Evolutionary conservation across 176 grass and related monocot species (phyloP).

Genomic region (Rhipidocladum racemiflorum): DNA sequence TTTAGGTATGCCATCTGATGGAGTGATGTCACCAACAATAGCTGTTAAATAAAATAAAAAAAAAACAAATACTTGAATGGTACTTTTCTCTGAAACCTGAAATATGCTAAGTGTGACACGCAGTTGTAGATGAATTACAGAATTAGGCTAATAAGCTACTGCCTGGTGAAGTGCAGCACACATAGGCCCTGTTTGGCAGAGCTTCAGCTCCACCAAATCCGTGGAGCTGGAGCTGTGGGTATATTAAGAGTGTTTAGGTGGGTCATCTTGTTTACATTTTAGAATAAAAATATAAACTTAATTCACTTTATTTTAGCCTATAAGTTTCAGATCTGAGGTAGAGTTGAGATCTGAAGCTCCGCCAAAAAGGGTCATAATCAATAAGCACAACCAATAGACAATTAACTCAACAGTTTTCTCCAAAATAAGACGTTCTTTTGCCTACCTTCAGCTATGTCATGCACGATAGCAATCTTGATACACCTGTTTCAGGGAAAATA

Average conservation of each 20-base stretch:
- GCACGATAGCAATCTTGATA: slow-evolving; percentile 96
- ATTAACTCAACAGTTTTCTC: not conserved
- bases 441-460: slow-evolving; percentile 98
- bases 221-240: too few species aligned
- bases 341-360: too few species aligned
- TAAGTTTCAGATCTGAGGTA: too few species aligned
- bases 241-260: too few species aligned
- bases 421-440: not conserved
- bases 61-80: not conserved
- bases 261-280: too few species aligned
- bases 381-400: not conserved
- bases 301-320: too few species aligned
- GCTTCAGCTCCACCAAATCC: too few species aligned
- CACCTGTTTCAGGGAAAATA: slow-evolving; percentile 51
- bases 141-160: not conserved
- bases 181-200: too few species aligned
- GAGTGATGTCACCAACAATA: slow-evolving; percentile 97
- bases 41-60: slow-evolving; percentile 47
- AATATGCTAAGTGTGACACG: not conserved
- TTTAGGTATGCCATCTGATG: slow-evolving; percentile 91
- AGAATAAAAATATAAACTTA: too few species aligned
- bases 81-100: not conserved
- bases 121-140: not conserved
- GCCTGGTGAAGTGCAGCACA: not conserved
- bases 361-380: too few species aligned